Evolutionary conservation across 148 eudicot genomes (phyloP).

Genomic region (Selenicereus undatus): DNA sequence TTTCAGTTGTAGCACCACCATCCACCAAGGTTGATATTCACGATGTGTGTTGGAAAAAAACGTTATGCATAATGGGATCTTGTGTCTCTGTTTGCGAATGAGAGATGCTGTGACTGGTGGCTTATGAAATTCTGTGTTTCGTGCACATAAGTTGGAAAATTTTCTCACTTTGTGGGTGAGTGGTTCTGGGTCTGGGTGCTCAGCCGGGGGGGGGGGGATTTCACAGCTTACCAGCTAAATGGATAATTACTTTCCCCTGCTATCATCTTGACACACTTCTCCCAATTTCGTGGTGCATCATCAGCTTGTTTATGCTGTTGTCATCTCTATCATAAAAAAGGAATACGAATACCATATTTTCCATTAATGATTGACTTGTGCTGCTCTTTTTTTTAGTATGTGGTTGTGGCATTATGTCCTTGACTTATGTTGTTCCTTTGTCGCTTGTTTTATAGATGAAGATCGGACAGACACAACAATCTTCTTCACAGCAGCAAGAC

Average conservation of each 20-base stretch:
- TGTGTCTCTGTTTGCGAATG: neutral
- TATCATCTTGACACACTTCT: neutral
- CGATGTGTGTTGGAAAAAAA: neutral
- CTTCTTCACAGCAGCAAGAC: constrained; percentile 91
- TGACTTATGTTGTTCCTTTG: constrained; percentile 14
- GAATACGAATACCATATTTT: neutral
- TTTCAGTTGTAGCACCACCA: constrained; percentile 1
- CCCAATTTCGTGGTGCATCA: neutral
- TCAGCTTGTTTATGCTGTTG: neutral
- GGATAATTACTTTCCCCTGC: neutral
- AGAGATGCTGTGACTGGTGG: neutral
- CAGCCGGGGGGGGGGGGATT: no score
- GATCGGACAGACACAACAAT: constrained; percentile 83
- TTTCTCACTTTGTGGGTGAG: neutral
- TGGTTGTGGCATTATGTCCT: neutral
- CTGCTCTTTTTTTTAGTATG: neutral
- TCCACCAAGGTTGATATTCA: neutral
- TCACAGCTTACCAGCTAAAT: neutral
- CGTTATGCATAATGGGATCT: constrained; percentile 2
- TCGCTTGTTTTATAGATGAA: constrained; percentile 56
- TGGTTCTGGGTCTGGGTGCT: neutral
- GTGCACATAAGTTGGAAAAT: neutral
- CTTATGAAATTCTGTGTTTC: neutral
- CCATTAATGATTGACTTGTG: neutral
- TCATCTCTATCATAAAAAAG: neutral